A percentile compares a stretch with the other conserved stretches of the same genome.
Conservation (phyloP, 768 basidiomycete species). For the Suillus occidentalis region DNA sequence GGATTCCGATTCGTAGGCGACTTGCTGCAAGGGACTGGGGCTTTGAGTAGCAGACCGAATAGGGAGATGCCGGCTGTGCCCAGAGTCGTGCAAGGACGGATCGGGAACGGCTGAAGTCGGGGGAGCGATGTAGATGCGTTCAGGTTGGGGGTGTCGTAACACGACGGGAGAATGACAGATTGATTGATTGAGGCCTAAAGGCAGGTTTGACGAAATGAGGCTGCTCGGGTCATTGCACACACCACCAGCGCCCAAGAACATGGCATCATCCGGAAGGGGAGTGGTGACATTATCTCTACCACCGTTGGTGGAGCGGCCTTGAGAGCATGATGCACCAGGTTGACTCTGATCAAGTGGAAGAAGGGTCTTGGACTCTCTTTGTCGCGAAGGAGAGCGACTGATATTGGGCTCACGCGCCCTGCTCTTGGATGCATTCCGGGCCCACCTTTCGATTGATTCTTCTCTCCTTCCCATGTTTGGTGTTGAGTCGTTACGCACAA, state of each 20-base stretch:
- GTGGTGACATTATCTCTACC: constrained; percentile 21
- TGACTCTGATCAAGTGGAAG: constrained; percentile 18
- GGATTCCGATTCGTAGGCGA: constrained; percentile 32
- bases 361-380: constrained; percentile 15
- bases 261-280: constrained; percentile 43
- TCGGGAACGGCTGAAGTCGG: constrained; percentile 26
- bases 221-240: constrained; percentile 32
- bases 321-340: constrained; percentile 24
- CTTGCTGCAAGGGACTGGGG: constrained; percentile 39
- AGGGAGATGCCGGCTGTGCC: constrained; percentile 21
- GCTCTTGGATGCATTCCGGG: constrained; percentile 23
- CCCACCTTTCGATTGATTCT: constrained; percentile 36
- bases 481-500: constrained; percentile 22
- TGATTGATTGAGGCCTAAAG: constrained; percentile 30
- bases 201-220: constrained; percentile 32
- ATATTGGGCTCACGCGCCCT: constrained; percentile 9
- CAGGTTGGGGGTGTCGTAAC: constrained; percentile 33
- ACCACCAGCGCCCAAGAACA: constrained; percentile 54
- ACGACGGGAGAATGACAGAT: constrained; percentile 18
- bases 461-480: constrained; percentile 26
- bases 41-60: constrained; percentile 36
- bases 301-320: constrained; percentile 27
- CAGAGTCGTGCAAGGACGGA: constrained; percentile 21
- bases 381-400: constrained; percentile 30
- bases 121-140: constrained; percentile 24